Evolutionary conservation across 2,329 filamentous ascomycete species (phyloP).

Genomic region (Alternaria triticimaculans): DNA sequence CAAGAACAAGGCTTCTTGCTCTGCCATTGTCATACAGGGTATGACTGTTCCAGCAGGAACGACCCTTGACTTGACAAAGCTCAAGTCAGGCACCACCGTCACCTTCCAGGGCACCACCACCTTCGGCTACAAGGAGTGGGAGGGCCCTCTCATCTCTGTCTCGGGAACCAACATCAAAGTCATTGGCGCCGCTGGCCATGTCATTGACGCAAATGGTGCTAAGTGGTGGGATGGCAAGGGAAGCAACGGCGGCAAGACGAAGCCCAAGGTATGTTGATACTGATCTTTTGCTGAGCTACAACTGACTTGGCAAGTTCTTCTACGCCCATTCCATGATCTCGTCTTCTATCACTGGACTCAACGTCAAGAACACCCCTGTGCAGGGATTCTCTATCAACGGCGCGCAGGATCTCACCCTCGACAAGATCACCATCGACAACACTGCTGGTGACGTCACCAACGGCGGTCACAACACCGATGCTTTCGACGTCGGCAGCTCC

Average conservation of each 20-base stretch:
- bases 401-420: constrained; percentile 55
- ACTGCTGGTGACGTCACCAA: constrained; percentile 56
- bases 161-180: constrained; percentile 66
- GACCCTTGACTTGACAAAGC: constrained; percentile 64
- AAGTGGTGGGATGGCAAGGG: constrained; percentile 60
- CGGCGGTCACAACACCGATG: constrained; percentile 61
- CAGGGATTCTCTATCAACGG: constrained; percentile 59
- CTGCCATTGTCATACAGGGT: constrained; percentile 60
- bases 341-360: constrained; percentile 59
- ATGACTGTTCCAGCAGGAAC: constrained; percentile 64
- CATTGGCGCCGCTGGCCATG: constrained; percentile 62
- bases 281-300: neutral
- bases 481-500: constrained; percentile 62
- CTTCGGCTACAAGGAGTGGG: constrained; percentile 71
- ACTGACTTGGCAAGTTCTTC: constrained; percentile 63
- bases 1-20: constrained; percentile 59
- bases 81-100: constrained; percentile 61
- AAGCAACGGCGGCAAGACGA: constrained; percentile 54
- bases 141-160: constrained; percentile 67
- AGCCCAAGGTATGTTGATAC: constrained; percentile 38
- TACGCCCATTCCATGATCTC: constrained; percentile 59
- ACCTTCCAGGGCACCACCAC: constrained; percentile 71
- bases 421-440: constrained; percentile 64
- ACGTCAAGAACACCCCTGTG: constrained; percentile 63
- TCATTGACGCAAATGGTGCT: constrained; percentile 64